These are phyloP conservation scores for Cinnamomum micranthum DNA, from an alignment of 164 flowering plant genomes.

Conservation along the genomic window DNA sequence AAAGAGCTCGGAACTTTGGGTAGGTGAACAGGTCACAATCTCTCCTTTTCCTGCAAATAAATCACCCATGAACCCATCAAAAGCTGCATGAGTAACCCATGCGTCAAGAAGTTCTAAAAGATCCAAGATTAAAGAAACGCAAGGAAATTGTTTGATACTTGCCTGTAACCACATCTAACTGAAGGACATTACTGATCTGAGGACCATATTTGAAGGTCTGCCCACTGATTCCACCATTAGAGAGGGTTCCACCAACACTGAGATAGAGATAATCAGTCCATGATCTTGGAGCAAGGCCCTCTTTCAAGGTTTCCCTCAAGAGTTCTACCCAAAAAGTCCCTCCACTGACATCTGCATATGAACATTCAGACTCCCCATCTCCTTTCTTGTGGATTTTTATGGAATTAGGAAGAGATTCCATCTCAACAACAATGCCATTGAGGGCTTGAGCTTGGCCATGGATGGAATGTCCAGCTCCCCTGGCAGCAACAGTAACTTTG, in stretches of 20 bases:
- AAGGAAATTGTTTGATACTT: not conserved
- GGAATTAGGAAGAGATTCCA: constrained; percentile 27
- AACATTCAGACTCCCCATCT: constrained; percentile 8
- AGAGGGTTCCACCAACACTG: constrained; percentile 46
- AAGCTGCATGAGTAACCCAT: not conserved
- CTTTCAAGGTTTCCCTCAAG: constrained; percentile 26
- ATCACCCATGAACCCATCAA: not conserved
- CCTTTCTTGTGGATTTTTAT: constrained; percentile 18
- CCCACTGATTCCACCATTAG: constrained; percentile 51
- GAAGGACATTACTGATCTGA: constrained; percentile 39
- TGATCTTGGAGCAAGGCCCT: constrained; percentile 37
- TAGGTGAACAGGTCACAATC: constrained; percentile 34
- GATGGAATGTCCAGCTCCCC: constrained; percentile 39
- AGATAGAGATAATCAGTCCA: constrained; percentile 51
- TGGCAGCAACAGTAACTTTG: constrained; percentile 32
- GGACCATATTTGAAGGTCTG: constrained; percentile 48
- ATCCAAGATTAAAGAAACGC: not conserved
- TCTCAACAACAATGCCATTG: constrained; percentile 37
- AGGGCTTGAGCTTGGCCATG: constrained; percentile 41
- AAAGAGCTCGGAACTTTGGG: constrained; percentile 32
- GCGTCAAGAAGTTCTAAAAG: not conserved
- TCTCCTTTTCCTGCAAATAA: constrained; percentile 33
- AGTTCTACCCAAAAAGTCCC: constrained; percentile 42
- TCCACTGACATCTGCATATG: constrained; percentile 42
- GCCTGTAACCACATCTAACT: constrained; percentile 50